Conservation (phyloP, 1,139 yeast genomes). For the Citeromyces siamensis region DNA sequence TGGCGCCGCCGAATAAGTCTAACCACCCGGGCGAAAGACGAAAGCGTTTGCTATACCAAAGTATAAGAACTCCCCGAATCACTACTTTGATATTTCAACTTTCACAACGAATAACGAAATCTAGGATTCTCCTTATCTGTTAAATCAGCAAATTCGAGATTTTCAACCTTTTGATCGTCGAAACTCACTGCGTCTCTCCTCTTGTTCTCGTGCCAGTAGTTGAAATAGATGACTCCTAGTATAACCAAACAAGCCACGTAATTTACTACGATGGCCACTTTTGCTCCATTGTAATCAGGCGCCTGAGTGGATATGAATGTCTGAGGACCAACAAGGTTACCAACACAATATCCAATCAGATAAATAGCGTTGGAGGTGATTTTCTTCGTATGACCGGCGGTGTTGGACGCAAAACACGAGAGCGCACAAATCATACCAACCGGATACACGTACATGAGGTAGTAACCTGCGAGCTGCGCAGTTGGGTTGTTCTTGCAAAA, state of each 20-base stretch:
- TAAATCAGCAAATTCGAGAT: conserved; percentile 32
- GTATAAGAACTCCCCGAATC: too few relatives aligned
- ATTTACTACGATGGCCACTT: conserved; percentile 20
- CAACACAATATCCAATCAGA: conserved; percentile 52
- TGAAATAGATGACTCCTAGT: conserved; percentile 11
- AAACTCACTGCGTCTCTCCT: conserved; percentile 14
- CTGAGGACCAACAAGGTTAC: conserved; percentile 51
- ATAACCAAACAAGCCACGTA: conserved; percentile 12
- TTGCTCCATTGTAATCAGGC: conserved; percentile 31
- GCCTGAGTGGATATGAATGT: conserved; percentile 30
- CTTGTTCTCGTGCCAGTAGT: conserved; percentile 16
- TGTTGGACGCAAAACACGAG: conserved; percentile 32
- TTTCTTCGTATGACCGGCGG: conserved; percentile 55
- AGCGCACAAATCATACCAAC: conserved; percentile 24
- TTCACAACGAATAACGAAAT: conserved; percentile 23
- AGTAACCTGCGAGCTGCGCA: conserved; percentile 27
- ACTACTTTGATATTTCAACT: too few relatives aligned
- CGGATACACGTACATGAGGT: conserved; percentile 19
- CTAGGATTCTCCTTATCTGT: conserved; percentile 35
- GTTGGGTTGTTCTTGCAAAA: conserved; percentile 8
- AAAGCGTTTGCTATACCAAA: too few relatives aligned
- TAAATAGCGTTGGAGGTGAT: conserved; percentile 42
- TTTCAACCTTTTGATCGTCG: conserved; percentile 3
- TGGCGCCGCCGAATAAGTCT: too few relatives aligned
- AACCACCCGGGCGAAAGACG: too few relatives aligned